phyloP scores from a whole-genome alignment of 371 early-diverging fungal species.

The Mortierella sp. region DNA sequence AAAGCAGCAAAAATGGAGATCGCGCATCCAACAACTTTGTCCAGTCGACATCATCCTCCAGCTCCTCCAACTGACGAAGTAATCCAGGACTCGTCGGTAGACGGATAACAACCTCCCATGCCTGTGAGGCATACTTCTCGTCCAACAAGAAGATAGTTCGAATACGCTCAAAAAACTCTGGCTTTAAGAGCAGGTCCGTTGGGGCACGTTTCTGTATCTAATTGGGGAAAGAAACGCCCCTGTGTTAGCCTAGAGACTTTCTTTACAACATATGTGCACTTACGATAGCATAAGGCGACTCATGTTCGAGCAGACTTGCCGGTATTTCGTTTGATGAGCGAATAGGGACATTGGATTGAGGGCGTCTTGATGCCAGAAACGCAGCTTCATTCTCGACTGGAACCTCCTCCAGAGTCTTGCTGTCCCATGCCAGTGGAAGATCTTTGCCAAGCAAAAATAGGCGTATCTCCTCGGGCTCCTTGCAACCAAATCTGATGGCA shows the following conservation, averaged over 20 bases:
- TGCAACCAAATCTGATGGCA: slow-evolving; percentile 21
- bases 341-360: neutral
- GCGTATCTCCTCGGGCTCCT: slow-evolving; percentile 39
- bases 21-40: slow-evolving; percentile 50
- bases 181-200: slow-evolving; percentile 46
- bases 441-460: slow-evolving; percentile 46
- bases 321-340: neutral
- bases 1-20: slow-evolving; percentile 61
- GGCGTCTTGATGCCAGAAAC: slow-evolving; percentile 49
- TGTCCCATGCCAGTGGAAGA: slow-evolving; percentile 32
- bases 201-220: slow-evolving; percentile 35
- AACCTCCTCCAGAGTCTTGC: slow-evolving; percentile 56
- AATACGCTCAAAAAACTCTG: slow-evolving; percentile 59
- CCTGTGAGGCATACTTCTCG: slow-evolving; percentile 62
- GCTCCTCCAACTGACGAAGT: slow-evolving; percentile 37
- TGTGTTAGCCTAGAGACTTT: neutral
- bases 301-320: neutral
- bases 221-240: too few species aligned
- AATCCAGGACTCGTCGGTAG: slow-evolving; percentile 61
- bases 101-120: slow-evolving; percentile 57
- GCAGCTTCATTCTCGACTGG: slow-evolving; percentile 47
- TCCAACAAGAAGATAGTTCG: slow-evolving; percentile 59
- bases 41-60: slow-evolving; percentile 56
- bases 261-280: neutral
- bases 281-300: neutral